Evolutionary conservation across 2,329 filamentous ascomycete genomes (phyloP).

Genomic region (Fusarium longipes): DNA sequence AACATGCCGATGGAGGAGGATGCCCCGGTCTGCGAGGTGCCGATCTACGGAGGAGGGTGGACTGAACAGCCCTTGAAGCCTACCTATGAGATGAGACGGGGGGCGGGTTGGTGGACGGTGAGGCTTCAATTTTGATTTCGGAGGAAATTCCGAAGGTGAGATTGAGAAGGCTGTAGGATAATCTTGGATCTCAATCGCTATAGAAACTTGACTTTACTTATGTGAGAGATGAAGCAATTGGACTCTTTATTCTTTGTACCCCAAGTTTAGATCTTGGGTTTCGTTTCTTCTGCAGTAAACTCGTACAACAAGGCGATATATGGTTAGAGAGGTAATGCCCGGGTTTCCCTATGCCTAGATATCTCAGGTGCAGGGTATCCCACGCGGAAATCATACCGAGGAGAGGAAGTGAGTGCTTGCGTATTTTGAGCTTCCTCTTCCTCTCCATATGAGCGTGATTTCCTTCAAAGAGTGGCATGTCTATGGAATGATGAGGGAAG

Average conservation of each 20-base stretch:
- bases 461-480: slow-evolving; percentile 41
- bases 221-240: too few species aligned
- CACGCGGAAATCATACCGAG: slow-evolving; percentile 34
- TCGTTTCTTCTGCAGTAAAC: too few species aligned
- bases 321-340: background rate
- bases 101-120: slow-evolving; percentile 13
- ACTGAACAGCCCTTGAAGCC: slow-evolving; percentile 10
- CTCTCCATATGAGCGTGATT: slow-evolving; percentile 10
- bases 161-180: slow-evolving; percentile 12
- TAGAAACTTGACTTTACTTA: too few species aligned
- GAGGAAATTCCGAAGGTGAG: slow-evolving; percentile 30
- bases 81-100: slow-evolving; percentile 13
- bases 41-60: slow-evolving; percentile 39
- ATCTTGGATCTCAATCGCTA: slow-evolving; percentile 10
- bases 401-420: slow-evolving; percentile 6
- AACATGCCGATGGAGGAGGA: slow-evolving; percentile 35
- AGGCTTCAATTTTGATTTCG: slow-evolving; percentile 24
- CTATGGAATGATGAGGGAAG: slow-evolving; percentile 37
- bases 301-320: slow-evolving; percentile 2
- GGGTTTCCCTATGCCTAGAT: background rate
- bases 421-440: slow-evolving; percentile 25
- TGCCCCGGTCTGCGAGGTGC: slow-evolving; percentile 29
- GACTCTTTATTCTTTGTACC: too few species aligned
- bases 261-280: too few species aligned
- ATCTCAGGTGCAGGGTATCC: slow-evolving; percentile 23